phyloP scores from a whole-genome alignment of 106 monocot species.

The Gastrodia elata region DNA sequence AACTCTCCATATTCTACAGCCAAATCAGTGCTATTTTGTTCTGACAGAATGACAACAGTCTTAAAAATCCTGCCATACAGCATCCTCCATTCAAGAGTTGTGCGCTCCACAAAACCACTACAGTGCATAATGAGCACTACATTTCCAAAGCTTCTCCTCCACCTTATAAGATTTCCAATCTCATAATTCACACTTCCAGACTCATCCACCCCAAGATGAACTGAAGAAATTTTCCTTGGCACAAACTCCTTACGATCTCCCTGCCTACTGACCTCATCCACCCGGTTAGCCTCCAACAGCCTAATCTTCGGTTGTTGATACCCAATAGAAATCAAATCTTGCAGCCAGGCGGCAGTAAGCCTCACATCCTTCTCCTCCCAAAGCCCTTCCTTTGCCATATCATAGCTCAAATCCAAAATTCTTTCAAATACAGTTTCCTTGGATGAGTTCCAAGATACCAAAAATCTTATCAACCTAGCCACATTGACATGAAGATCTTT shows the following conservation, averaged over 20 bases:
- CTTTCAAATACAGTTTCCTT: conserved; percentile 33
- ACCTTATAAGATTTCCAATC: conserved; percentile 75
- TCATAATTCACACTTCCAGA: conserved; percentile 58
- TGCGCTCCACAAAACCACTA: conserved; percentile 49
- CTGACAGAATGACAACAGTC: conserved; percentile 77
- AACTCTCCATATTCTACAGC: conserved; percentile 45
- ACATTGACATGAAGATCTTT: conserved; percentile 59
- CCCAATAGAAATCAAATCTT: conserved; percentile 45
- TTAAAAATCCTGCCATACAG: conserved; percentile 87
- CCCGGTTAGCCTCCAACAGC: conserved; percentile 30
- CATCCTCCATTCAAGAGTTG: conserved; percentile 82
- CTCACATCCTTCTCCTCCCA: conserved; percentile 44
- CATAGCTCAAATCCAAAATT: conserved; percentile 42
- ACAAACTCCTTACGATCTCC: conserved; percentile 43
- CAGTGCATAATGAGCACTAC: conserved; percentile 67
- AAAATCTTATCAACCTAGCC: conserved; percentile 33
- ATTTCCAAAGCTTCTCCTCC: conserved; percentile 84
- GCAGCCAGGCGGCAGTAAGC: conserved; percentile 48
- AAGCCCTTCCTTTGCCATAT: conserved; percentile 46
- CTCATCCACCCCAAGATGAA: conserved; percentile 72
- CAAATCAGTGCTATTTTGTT: conserved; percentile 36
- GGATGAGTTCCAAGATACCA: conserved; percentile 35
- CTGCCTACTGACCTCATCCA: conserved; percentile 26
- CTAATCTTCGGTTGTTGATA: conserved; percentile 43
- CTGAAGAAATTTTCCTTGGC: conserved; percentile 38